Evolutionary conservation across 1,139 yeast species (phyloP).

Genomic region (Taphrina deformans): DNA sequence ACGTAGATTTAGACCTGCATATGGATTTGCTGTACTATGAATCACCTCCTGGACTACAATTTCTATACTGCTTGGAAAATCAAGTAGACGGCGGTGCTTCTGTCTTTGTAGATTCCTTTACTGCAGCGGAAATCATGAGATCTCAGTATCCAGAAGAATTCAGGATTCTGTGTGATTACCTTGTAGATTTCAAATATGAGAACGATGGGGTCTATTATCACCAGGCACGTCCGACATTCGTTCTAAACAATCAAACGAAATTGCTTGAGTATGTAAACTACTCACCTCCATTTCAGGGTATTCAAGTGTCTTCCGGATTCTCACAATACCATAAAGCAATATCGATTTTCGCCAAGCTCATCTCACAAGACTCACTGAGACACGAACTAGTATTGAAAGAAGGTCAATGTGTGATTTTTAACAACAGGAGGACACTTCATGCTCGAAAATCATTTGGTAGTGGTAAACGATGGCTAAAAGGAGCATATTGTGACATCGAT

Average conservation of each 20-base stretch:
- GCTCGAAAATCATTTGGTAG: constrained; percentile 63
- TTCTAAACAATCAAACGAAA: constrained; percentile 52
- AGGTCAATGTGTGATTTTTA: constrained; percentile 67
- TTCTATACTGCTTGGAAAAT: constrained; percentile 67
- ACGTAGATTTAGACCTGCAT: constrained; percentile 67
- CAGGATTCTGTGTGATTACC: constrained; percentile 61
- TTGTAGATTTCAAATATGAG: constrained; percentile 69
- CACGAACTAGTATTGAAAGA: constrained; percentile 59
- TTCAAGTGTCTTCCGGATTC: constrained; percentile 43
- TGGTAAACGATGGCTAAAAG: constrained; percentile 73
- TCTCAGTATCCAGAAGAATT: constrained; percentile 63
- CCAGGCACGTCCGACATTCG: constrained; percentile 65
- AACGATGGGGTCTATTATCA: constrained; percentile 66
- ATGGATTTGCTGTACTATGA: constrained; percentile 80
- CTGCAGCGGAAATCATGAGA: constrained; percentile 61
- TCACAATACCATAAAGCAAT: constrained; percentile 38
- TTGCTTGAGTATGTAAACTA: constrained; percentile 64
- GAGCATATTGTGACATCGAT: constrained; percentile 74
- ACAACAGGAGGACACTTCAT: constrained; percentile 72
- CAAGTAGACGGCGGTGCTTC: constrained; percentile 69
- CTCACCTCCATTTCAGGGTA: constrained; percentile 85
- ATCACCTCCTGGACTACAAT: constrained; percentile 79
- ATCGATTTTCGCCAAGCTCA: constrained; percentile 58
- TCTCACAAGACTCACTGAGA: constrained; percentile 59
- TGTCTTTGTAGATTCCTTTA: constrained; percentile 70